phyloP scores from a whole-genome alignment of 129 eudicot genomes.

The Apium graveolens region DNA sequence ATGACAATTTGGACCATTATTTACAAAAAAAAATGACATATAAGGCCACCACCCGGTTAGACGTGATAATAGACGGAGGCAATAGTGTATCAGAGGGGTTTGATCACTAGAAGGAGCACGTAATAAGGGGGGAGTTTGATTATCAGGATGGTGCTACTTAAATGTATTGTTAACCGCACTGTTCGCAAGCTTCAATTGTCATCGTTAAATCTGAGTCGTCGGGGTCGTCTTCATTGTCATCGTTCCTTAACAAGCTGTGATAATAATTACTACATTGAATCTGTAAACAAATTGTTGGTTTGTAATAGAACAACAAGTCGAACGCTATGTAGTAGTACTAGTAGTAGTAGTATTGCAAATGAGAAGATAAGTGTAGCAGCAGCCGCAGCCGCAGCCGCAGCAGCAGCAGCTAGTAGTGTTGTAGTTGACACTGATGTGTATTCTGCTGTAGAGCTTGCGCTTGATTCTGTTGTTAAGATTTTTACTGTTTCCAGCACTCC shows the following conservation, averaged over 20 bases:
- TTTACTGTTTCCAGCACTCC: slow-evolving; percentile 61
- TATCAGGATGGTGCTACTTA: background rate
- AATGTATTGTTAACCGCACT: background rate
- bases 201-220: background rate
- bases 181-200: slow-evolving; percentile 3
- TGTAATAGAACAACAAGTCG: background rate
- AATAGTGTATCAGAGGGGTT: no score
- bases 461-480: slow-evolving; percentile 64
- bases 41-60: no score
- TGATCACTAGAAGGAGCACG: no score
- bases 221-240: background rate
- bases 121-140: no score
- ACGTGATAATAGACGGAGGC: no score
- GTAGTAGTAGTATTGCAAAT: background rate
- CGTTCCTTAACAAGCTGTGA: background rate
- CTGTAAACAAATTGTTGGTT: background rate
- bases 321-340: background rate
- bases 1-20: no score
- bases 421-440: slow-evolving; percentile 15
- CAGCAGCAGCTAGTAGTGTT: background rate
- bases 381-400: no score
- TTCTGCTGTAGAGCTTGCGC: slow-evolving; percentile 51
- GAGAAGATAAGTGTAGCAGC: background rate
- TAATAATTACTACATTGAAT: background rate
- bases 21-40: no score